Evolutionary conservation across 2,329 filamentous ascomycete genomes (phyloP), one percentile per base, ranked within the genome.

Genomic region (Fusarium mangiferae): DNA sequence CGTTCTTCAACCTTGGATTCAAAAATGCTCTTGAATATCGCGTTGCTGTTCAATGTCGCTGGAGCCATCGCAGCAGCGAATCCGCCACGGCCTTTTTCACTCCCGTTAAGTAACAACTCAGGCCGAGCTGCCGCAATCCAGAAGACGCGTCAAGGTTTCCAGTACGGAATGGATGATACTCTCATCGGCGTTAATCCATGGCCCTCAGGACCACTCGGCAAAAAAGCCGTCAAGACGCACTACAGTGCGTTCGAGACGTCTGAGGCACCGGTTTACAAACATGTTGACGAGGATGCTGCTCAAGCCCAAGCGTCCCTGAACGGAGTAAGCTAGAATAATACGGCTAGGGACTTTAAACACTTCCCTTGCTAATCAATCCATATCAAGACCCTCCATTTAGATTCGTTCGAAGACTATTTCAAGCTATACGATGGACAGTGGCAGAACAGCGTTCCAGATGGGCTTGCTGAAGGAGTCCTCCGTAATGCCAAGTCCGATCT

Each of bases 271-370:
- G 7, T 49, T 11, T n/a, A 33, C 15, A 17, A 49, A 15, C 28
- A n/a, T 18, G 5, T 18, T 9, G 30, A 33, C 0, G 5, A 35
- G 51, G 51, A 54, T n/a, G 4, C 24, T 13, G 24, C 20, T 7
- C 7, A 18, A 1, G 51, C 51, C 5, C 13, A 54, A 0, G 7
- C 2, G 3, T 54, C 51, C 35, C 13, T 54, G 0, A 54, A 54
- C 4, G 14, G 7, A 3, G 51, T 38, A 12, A 22, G 28, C 7
- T 28, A 28, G 3, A 7, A 28, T 28, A 28, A 28, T 28, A 28
- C 28, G n/a, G 9, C 49, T 0, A 6, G 0, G 3, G 5, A 22
- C 17, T 4, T 15, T n/a, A 14, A 48, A 4, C 28, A 7, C 30
- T 12, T 5, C 5, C 5, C 9, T 12, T 28, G 24, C 33, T 54